These are phyloP conservation scores for Annulohypoxylon bovei DNA, from an alignment of 495 filamentous ascomycete genomes.

Conservation along the genomic window DNA sequence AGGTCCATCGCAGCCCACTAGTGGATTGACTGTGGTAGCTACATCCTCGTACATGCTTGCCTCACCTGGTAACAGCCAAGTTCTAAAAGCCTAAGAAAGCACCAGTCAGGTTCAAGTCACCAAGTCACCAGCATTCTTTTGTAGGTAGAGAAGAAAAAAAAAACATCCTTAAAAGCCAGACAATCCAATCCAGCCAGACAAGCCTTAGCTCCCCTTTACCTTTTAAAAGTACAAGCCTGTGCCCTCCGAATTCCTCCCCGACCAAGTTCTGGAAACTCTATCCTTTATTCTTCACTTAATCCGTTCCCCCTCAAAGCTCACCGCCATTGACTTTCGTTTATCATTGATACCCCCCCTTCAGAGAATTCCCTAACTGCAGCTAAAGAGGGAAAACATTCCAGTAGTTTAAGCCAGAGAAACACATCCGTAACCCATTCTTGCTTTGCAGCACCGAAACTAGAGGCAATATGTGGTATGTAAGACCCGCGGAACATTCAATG, in stretches of 20 bases:
- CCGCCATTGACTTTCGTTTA: constrained; percentile 38
- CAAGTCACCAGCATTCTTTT: constrained; percentile 26
- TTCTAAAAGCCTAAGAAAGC: constrained; percentile 36
- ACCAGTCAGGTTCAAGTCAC: constrained; percentile 1
- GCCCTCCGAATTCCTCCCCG: constrained; percentile 19
- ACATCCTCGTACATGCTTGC: constrained; percentile 38
- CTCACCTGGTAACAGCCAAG: constrained; percentile 36
- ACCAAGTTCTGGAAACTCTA: constrained; percentile 38
- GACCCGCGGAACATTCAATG: constrained; percentile 11
- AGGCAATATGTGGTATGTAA: constrained; percentile 43
- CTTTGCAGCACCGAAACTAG: constrained; percentile 24
- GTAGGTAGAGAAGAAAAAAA: constrained; percentile 8
- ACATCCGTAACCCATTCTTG: constrained; percentile 7
- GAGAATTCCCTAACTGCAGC: constrained; percentile 5
- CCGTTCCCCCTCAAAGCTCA: constrained; percentile 42
- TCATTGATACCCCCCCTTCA: constrained; percentile 26
- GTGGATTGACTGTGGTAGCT: constrained; percentile 26
- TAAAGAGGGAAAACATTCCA: constrained; percentile 14
- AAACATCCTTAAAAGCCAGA: background rate
- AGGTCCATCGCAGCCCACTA: constrained; percentile 28
- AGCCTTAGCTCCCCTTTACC: constrained; percentile 17
- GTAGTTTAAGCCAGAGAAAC: constrained; percentile 23
- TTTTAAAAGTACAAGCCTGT: constrained; percentile 32
- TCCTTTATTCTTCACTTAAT: constrained; percentile 30
- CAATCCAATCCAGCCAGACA: constrained; percentile 6